These are phyloP conservation scores for Barbatosphaeria neglecta DNA, from an alignment of 495 filamentous ascomycete species.

Conservation along the genomic window DNA sequence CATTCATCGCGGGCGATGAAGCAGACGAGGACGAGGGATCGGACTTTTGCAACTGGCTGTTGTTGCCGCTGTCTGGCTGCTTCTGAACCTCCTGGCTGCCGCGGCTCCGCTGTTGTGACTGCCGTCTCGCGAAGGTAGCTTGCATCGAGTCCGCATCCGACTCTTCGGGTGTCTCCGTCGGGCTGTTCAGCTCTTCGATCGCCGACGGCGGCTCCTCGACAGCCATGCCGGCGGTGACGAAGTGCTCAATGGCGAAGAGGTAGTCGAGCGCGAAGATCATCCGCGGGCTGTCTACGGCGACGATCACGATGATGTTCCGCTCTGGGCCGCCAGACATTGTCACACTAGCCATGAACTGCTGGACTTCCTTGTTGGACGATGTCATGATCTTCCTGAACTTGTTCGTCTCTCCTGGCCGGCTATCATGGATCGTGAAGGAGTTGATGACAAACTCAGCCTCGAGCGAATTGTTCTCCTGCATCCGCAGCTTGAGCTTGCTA, in stretches of 20 bases:
- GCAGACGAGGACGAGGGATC: too few relatives aligned
- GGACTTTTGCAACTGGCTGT: conserved; percentile 13
- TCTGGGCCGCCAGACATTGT: conserved; percentile 83
- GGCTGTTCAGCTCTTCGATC: conserved; percentile 34
- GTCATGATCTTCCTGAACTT: conserved; percentile 99
- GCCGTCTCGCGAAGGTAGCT: conserved; percentile 17
- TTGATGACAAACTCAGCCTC: conserved; percentile 91
- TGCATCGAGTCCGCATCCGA: conserved; percentile 44
- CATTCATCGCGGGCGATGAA: conserved; percentile 50
- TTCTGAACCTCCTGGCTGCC: conserved; percentile 1
- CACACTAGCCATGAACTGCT: conserved; percentile 96
- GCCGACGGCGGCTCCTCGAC: conserved; percentile 43
- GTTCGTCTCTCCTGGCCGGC: conserved; percentile 71
- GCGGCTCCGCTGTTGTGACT: conserved; percentile 12
- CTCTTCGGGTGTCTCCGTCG: conserved; percentile 47
- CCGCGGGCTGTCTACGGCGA: conserved; percentile 91
- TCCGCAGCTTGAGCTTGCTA: conserved; percentile 82
- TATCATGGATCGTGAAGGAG: conserved; percentile 90
- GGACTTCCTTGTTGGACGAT: conserved; percentile 80
- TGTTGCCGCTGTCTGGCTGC: conserved; percentile 1
- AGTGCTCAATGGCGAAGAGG: conserved; percentile 77
- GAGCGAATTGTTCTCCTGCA: conserved; percentile 83
- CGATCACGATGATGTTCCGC: conserved; percentile 72
- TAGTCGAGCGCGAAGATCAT: conserved; percentile 95
- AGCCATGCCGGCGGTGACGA: conserved; percentile 56